Percentiles rank a stretch among this genome's conserved stretches.
Evolutionary conservation across 2,329 filamentous ascomycete species (phyloP).

Genomic region (Pseudocercospora musae): DNA sequence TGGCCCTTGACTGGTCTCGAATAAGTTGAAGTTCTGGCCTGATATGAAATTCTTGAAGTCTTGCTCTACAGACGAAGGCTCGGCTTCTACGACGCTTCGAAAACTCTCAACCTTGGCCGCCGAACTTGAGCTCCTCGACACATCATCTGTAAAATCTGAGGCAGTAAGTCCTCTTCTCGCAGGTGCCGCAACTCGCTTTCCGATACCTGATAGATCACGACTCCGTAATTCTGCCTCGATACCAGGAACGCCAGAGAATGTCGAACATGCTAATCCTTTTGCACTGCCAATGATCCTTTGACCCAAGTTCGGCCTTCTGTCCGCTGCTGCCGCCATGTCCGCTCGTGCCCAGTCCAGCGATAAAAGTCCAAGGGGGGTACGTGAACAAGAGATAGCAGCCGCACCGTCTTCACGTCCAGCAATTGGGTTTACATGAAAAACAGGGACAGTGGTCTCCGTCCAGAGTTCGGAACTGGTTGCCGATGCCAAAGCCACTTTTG

Average conservation of each 20-base stretch:
- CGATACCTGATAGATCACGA: constrained; percentile 3
- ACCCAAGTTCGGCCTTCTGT: constrained; percentile 1
- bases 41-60: constrained; percentile 6
- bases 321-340: neutral
- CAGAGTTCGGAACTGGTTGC: neutral
- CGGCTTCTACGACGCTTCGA: neutral
- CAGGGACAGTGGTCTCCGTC: neutral
- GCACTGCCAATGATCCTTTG: constrained; percentile 15
- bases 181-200: constrained; percentile 9
- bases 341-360: neutral
- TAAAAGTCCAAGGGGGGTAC: neutral
- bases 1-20: neutral
- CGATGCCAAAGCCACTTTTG: neutral
- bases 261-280: constrained; percentile 15
- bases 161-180: neutral
- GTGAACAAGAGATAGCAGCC: neutral
- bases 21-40: neutral
- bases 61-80: constrained; percentile 4
- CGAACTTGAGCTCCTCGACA: neutral
- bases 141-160: constrained; percentile 2
- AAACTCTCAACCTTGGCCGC: neutral
- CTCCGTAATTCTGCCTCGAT: constrained; percentile 13
- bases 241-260: constrained; percentile 12
- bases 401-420: neutral
- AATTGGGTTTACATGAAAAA: neutral